A percentile compares a stretch with the other conserved stretches of the same genome.
These are phyloP conservation scores for Canariomyces notabilis DNA, from an alignment of 2,329 filamentous ascomycete genomes.

Conservation along the genomic window DNA sequence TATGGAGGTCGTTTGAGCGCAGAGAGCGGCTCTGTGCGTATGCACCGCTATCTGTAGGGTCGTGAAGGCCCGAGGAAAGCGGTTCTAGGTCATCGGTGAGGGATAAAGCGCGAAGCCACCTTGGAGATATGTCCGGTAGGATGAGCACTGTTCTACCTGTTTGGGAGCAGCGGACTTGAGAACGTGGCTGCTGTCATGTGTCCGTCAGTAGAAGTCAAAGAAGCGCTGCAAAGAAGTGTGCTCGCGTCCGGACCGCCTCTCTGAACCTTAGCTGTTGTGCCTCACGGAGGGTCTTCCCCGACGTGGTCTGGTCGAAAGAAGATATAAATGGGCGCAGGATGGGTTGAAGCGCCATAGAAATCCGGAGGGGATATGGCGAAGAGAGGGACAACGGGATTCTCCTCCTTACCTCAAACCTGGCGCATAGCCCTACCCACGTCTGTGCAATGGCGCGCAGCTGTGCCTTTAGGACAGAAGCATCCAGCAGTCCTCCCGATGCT, in stretches of 20 bases:
- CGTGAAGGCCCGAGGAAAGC: slow-evolving; percentile 22
- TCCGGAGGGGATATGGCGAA: neutral
- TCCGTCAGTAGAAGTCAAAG: neutral
- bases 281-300: neutral
- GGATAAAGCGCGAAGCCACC: slow-evolving; percentile 21
- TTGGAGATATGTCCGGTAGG: slow-evolving; percentile 25
- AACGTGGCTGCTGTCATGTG: neutral
- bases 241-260: neutral
- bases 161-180: slow-evolving; percentile 5
- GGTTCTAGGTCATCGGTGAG: slow-evolving; percentile 20
- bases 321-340: neutral
- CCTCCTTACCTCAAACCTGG: slow-evolving; percentile 29
- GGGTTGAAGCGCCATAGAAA: neutral
- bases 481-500: slow-evolving; percentile 25
- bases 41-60: slow-evolving; percentile 31
- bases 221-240: neutral
- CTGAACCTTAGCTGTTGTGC: too few relatives aligned
- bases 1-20: slow-evolving; percentile 21
- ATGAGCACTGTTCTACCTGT: neutral
- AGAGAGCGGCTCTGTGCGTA: slow-evolving; percentile 28
- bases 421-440: slow-evolving; percentile 35
- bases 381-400: neutral
- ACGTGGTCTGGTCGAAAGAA: neutral
- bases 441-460: slow-evolving; percentile 37
- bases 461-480: slow-evolving; percentile 26